Evolutionary conservation across 768 basidiomycete genomes (phyloP), one percentile per base, ranked within the genome.

Genomic region (Coprinellus micaceus): DNA sequence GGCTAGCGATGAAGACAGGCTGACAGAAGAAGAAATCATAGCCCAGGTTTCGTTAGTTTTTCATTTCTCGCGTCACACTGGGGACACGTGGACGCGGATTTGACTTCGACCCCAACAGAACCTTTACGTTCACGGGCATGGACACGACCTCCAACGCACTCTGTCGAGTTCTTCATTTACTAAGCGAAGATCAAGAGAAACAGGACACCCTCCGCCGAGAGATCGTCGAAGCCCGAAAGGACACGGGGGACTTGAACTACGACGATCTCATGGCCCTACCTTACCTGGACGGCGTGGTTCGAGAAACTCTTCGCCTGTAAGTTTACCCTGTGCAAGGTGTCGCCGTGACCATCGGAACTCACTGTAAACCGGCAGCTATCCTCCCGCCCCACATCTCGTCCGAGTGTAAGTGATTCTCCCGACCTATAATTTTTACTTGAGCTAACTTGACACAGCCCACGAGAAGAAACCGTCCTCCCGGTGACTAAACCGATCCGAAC

Each of bases 211-310:
- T 68, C 2, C 61, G 64, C 7, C 25, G 49, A 17, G 67, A 68
- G 44, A 60, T 68, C 19, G 33, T 40, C 7, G 58, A 64, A 22
- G 67, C 64, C 3, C 69, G 65, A 49, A 66, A 65, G 21, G 57
- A 55, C 4, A 58, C 62, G n/a, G 66, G 66, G 1, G 66, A 71
- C 48, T 55, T 77, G 15, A 60, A 64, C 22, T 78, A 71, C 58
- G 72, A 76, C 47, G 68, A 70, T 10, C 66, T 81, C 5, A 66
- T 72, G 25, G 64, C 39, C 33, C 66, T 77, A 2, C 73, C 71
- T 1, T 65, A 69, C 40, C 63, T 76, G 10, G 75, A 78, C 57
- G 71, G 71, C 0, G 64, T 76, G 3, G 71, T 71, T 55, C 63
- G 70, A 10, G 74, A 77, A 59, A 75, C 73, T 7, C 61, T 72